Evolutionary conservation across 2,329 filamentous ascomycete species (phyloP).

Genomic region (Lachnellula suecica): DNA sequence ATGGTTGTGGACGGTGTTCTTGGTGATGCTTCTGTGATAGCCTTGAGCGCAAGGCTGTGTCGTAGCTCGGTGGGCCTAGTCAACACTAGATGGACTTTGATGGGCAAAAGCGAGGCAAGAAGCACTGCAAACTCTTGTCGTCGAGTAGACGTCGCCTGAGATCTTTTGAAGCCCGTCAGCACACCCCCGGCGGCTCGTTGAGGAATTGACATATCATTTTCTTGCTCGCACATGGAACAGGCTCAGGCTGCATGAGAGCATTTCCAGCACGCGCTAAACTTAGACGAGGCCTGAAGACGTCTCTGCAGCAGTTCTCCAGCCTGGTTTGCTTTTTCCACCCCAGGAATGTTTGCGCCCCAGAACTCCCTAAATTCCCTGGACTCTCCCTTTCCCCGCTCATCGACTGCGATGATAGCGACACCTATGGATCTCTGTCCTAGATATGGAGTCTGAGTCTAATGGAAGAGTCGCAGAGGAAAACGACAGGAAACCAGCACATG

Average conservation of each 20-base stretch:
- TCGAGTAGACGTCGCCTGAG: not conserved
- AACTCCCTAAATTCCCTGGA: not conserved
- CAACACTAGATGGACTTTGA: not conserved
- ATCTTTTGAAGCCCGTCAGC: constrained; percentile 10
- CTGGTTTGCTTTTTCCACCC: not conserved
- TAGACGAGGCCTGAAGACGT: constrained; percentile 1
- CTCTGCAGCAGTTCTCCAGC: not conserved
- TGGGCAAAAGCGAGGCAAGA: not conserved
- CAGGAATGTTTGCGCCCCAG: not conserved
- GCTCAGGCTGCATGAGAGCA: constrained; percentile 9
- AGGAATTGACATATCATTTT: constrained; percentile 21
- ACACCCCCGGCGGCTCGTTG: constrained; percentile 1
- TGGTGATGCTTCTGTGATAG: not conserved
- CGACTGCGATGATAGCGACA: constrained; percentile 21
- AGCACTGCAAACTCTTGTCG: not conserved
- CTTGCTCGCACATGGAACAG: constrained; percentile 10
- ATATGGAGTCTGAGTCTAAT: constrained; percentile 30
- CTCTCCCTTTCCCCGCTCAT: not conserved
- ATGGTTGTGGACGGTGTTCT: not conserved
- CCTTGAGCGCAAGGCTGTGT: not conserved
- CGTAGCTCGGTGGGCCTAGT: too few species aligned
- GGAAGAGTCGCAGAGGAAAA: constrained; percentile 20
- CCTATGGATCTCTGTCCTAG: constrained; percentile 25
- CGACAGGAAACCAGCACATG: constrained; percentile 9
- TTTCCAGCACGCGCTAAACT: constrained; percentile 5